These are phyloP conservation scores for Hymenoscyphus fraxineus DNA, from an alignment of 2,329 filamentous ascomycete genomes.

Conservation along the genomic window DNA sequence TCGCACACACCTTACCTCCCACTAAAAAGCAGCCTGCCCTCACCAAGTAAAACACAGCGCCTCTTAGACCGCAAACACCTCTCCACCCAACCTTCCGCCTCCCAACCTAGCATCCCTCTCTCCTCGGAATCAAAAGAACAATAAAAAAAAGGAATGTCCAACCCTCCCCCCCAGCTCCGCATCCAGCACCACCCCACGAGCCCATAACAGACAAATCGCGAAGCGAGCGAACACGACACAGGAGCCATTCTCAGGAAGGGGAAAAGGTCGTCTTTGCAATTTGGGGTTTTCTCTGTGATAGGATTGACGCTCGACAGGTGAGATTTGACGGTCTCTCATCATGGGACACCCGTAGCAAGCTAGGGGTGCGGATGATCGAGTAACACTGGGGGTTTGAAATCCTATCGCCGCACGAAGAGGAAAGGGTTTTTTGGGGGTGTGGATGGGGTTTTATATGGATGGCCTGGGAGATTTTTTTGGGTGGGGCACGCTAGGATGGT, in stretches of 20 bases:
- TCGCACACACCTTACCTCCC: not conserved
- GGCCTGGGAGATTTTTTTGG: not conserved
- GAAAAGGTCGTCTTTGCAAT: slow-evolving; percentile 67
- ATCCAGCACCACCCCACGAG: slow-evolving; percentile 26
- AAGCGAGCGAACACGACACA: slow-evolving; percentile 32
- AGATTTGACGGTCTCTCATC: slow-evolving; percentile 29
- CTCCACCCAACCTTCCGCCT: not conserved
- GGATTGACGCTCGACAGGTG: slow-evolving; percentile 34
- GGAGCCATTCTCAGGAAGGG: slow-evolving; percentile 38
- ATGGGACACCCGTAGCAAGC: slow-evolving; percentile 19
- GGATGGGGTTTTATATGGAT: not conserved
- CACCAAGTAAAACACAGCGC: not conserved
- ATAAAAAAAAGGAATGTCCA: slow-evolving; percentile 44
- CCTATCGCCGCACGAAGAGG: slow-evolving; percentile 34
- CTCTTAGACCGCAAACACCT: not conserved
- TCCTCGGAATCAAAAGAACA: slow-evolving; percentile 7
- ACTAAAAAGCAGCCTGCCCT: too few relatives aligned
- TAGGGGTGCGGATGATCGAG: slow-evolving; percentile 31
- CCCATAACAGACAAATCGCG: slow-evolving; percentile 30
- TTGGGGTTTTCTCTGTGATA: slow-evolving; percentile 46
- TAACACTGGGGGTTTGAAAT: slow-evolving; percentile 32
- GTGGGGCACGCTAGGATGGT: slow-evolving; percentile 6
- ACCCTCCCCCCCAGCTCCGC: slow-evolving; percentile 41
- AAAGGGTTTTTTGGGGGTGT: slow-evolving; percentile 10
- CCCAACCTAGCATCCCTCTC: slow-evolving; percentile 20